Evolutionary conservation across 169 alveolate species (phyloP).

Genomic region (Eimeria nieschulzi): DNA sequence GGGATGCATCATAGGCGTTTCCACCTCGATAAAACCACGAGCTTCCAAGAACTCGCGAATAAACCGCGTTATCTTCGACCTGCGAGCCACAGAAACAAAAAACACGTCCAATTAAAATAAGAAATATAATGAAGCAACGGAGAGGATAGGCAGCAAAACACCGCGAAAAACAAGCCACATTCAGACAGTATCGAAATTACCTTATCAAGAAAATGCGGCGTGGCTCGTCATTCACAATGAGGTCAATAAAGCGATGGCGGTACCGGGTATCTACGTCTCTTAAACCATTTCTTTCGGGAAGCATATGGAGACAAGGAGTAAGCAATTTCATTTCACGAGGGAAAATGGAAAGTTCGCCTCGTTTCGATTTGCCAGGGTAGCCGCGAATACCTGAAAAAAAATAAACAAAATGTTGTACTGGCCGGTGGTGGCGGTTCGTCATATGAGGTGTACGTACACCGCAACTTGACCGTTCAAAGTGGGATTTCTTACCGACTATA

Average conservation of each 20-base stretch:
- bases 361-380: slow-evolving; percentile 92
- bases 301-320: slow-evolving; percentile 96
- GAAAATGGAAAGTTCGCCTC: slow-evolving; percentile 97
- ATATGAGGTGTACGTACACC: neutral
- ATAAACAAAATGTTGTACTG: neutral
- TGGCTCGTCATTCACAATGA: slow-evolving; percentile 92
- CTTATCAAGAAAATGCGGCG: slow-evolving; percentile 92
- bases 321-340: slow-evolving; percentile 89
- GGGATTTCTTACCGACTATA: slow-evolving; percentile 26
- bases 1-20: slow-evolving; percentile 99
- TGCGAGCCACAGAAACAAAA: neutral
- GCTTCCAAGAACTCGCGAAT: slow-evolving; percentile 90
- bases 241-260: slow-evolving; percentile 97
- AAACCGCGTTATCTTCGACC: slow-evolving; percentile 87
- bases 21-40: slow-evolving; percentile 96
- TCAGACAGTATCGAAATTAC: slow-evolving; percentile 16
- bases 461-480: neutral
- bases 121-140: neutral
- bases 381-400: slow-evolving; percentile 77
- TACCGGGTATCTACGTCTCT: slow-evolving; percentile 94
- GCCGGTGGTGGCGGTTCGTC: neutral
- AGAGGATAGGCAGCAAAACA: too few species aligned
- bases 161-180: neutral
- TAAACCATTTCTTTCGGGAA: slow-evolving; percentile 95
- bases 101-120: neutral